phyloP scores from a whole-genome alignment of 2,329 filamentous ascomycete species.

The Hymenoscyphus repandus region DNA sequence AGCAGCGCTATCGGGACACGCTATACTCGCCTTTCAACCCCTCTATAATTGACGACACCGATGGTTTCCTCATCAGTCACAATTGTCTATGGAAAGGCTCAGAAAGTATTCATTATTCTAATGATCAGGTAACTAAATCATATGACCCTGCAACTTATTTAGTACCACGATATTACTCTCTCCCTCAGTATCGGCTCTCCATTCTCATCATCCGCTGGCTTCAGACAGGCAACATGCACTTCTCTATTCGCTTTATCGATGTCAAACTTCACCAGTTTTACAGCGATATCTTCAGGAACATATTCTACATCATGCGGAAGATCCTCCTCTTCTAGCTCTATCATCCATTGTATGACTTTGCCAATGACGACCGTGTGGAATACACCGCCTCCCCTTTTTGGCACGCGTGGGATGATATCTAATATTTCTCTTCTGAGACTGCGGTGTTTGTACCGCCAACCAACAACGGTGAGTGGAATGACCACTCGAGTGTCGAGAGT shows the following conservation, averaged over 20 bases:
- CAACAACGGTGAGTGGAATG: conserved; percentile 7
- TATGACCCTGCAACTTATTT: no score
- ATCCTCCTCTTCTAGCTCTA: conserved; percentile 7
- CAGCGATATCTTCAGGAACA: conserved; percentile 5
- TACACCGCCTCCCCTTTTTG: conserved; percentile 7
- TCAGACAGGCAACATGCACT: no score
- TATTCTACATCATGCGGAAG: conserved; percentile 1
- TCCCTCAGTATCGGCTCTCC: no score
- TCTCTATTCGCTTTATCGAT: not conserved
- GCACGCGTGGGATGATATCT: not conserved
- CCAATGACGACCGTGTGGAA: conserved; percentile 5
- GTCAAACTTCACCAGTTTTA: not conserved
- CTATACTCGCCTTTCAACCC: no score
- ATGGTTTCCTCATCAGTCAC: no score
- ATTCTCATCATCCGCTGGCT: no score
- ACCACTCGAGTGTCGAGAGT: conserved; percentile 3
- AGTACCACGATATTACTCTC: no score
- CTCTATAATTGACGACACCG: no score
- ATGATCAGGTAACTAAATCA: no score
- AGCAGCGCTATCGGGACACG: no score
- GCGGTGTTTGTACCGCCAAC: conserved; percentile 4
- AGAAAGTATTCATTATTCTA: no score
- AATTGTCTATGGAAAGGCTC: no score
- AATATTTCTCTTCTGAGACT: conserved; percentile 1
- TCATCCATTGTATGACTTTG: conserved; percentile 10